A percentile compares a stretch with the other conserved stretches of the same genome.
These are phyloP conservation scores for Colletotrichum echinochloae DNA, from an alignment of 2,329 filamentous ascomycete species.

Conservation along the genomic window DNA sequence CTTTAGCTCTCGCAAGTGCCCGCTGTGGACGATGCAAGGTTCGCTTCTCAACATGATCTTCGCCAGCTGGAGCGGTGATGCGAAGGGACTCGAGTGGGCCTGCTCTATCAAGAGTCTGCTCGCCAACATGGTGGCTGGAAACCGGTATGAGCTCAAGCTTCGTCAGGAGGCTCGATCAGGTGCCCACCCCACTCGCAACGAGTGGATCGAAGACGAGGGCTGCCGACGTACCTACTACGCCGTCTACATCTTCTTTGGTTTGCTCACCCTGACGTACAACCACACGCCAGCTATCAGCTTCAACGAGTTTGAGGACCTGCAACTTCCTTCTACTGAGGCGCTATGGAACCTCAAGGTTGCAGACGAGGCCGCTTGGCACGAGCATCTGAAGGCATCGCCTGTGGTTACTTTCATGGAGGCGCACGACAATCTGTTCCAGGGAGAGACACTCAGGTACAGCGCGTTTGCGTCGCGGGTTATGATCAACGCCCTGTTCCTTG, in stretches of 20 bases:
- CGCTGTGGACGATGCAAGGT: conserved; percentile 98
- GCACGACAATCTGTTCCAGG: conserved; percentile 95
- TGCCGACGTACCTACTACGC: conserved; percentile 97
- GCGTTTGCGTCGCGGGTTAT: conserved; percentile 97
- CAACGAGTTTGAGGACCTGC: conserved; percentile 95
- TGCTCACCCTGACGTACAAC: conserved; percentile 95
- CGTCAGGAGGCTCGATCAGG: conserved; percentile 88
- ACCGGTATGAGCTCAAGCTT: conserved; percentile 94
- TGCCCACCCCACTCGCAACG: conserved; percentile 79
- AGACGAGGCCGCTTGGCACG: conserved; percentile 87
- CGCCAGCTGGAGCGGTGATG: conserved; percentile 98
- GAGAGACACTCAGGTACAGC: conserved; percentile 90
- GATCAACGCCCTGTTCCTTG: conserved; percentile 98
- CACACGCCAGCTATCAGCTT: conserved; percentile 98
- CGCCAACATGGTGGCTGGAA: conserved; percentile 98
- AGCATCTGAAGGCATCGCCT: conserved; percentile 77
- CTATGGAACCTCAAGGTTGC: conserved; percentile 88
- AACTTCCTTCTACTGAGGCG: conserved; percentile 92
- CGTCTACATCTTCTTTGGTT: conserved; percentile 98
- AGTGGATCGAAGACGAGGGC: conserved; percentile 98
- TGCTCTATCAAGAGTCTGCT: conserved; percentile 98
- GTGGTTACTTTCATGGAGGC: conserved; percentile 92
- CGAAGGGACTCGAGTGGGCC: conserved; percentile 97
- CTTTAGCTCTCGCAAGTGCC: conserved; percentile 97
- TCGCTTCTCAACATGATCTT: conserved; percentile 99